Evolutionary conservation across 1,284 basidiomycete species (phyloP).

Genomic region (Trichosporon ovoides): DNA sequence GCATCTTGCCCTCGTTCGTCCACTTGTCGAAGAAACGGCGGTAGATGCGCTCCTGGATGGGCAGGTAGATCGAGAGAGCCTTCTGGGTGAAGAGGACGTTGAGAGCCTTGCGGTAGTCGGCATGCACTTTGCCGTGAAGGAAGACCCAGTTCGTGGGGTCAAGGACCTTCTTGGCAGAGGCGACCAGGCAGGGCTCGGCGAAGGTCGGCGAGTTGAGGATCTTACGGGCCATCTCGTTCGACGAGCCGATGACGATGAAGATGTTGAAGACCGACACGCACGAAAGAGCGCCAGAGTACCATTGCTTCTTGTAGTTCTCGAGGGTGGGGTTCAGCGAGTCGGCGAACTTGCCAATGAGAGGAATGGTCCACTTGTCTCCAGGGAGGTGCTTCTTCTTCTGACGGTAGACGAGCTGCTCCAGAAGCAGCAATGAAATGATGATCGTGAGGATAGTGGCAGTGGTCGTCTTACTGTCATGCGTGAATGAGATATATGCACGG

Average conservation of each 20-base stretch:
- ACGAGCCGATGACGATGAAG: slow-evolving; percentile 94
- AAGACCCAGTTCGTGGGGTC: slow-evolving; percentile 96
- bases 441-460: slow-evolving; percentile 43
- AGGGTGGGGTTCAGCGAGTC: slow-evolving; percentile 83
- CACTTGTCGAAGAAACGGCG: slow-evolving; percentile 70
- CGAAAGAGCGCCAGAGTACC: slow-evolving; percentile 76
- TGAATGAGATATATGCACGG: background rate
- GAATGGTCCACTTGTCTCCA: slow-evolving; percentile 84
- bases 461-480: slow-evolving; percentile 40
- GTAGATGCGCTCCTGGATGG: slow-evolving; percentile 79
- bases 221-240: slow-evolving; percentile 83
- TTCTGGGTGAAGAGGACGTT: slow-evolving; percentile 92
- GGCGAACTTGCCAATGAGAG: slow-evolving; percentile 85
- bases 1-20: slow-evolving; percentile 53
- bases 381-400: slow-evolving; percentile 81
- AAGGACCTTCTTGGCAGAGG: slow-evolving; percentile 85
- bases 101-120: slow-evolving; percentile 87
- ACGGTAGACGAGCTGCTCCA: slow-evolving; percentile 70
- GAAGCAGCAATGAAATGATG: slow-evolving; percentile 44
- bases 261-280: slow-evolving; percentile 93
- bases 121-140: slow-evolving; percentile 85
- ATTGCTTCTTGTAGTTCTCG: slow-evolving; percentile 82
- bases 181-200: slow-evolving; percentile 88
- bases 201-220: slow-evolving; percentile 85
- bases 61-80: slow-evolving; percentile 83